Conservation (phyloP, 345 rosid genomes). For the Pugionium dolabratum region DNA sequence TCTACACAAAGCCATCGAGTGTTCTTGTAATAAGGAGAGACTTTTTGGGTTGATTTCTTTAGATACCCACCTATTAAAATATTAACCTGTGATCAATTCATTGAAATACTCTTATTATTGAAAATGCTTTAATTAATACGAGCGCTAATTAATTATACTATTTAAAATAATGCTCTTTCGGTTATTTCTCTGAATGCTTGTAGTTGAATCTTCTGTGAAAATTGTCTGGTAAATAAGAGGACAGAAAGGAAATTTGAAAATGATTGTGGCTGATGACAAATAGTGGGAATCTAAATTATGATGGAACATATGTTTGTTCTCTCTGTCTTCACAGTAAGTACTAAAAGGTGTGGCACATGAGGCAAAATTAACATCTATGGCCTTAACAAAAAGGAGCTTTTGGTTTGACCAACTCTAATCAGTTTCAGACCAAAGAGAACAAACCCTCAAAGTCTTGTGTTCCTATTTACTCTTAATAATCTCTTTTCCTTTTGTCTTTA, state of each 20-base stretch:
- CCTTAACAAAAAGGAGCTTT: slow-evolving; percentile 32
- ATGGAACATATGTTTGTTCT: slow-evolving; percentile 24
- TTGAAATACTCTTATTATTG: no score
- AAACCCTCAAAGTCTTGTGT: slow-evolving; percentile 20
- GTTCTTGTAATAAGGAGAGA: no score
- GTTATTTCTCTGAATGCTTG: not conserved
- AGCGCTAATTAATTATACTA: no score
- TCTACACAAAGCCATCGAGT: no score
- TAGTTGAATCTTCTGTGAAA: slow-evolving; percentile 27
- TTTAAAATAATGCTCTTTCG: no score
- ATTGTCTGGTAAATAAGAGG: slow-evolving; percentile 23
- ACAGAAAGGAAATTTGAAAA: slow-evolving; percentile 15
- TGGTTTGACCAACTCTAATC: slow-evolving; percentile 38
- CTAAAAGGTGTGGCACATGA: slow-evolving; percentile 38
- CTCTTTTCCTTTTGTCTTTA: slow-evolving; percentile 5
- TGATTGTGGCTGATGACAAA: slow-evolving; percentile 33
- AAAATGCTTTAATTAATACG: no score
- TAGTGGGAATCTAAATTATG: slow-evolving; percentile 36
- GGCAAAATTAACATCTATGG: slow-evolving; percentile 19
- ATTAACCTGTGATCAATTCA: no score
- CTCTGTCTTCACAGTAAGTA: slow-evolving; percentile 31
- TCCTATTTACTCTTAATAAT: slow-evolving; percentile 5
- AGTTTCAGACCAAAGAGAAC: slow-evolving; percentile 32
- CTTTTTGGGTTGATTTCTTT: no score
- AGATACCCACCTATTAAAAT: no score